phyloP scores from a whole-genome alignment of 176 grass and related monocot species.

The Zea luxurians region DNA sequence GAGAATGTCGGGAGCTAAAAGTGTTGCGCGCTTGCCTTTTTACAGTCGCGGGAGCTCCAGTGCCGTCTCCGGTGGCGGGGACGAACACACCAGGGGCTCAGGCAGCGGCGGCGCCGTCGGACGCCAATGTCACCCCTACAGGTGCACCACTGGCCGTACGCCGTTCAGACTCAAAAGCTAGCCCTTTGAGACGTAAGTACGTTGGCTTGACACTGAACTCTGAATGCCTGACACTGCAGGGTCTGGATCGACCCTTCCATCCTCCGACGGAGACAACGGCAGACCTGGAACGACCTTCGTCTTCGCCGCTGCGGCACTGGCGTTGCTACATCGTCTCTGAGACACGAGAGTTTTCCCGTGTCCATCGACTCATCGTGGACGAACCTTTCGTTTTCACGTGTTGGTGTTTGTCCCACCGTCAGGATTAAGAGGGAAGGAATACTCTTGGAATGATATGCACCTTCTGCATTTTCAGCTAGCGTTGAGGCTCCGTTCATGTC shows the following conservation, averaged over 20 bases:
- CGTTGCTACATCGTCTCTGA: neutral
- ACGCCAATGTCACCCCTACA: constrained; percentile 37
- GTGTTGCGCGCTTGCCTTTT: too few species aligned
- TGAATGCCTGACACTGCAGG: neutral
- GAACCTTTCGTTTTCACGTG: too few species aligned
- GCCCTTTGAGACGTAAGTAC: too few species aligned
- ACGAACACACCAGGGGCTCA: constrained; percentile 10
- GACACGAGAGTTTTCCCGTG: neutral
- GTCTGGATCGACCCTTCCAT: constrained; percentile 10
- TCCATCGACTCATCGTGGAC: neutral
- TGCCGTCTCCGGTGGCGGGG: constrained; percentile 37
- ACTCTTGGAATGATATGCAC: too few species aligned
- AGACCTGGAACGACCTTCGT: neutral
- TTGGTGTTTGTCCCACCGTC: too few species aligned
- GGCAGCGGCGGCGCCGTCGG: constrained; percentile 21
- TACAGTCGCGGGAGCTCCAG: constrained; percentile 30
- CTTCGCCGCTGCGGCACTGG: neutral
- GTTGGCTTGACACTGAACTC: neutral
- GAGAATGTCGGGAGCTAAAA: neutral
- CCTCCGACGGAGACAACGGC: neutral
- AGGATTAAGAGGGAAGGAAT: too few species aligned
- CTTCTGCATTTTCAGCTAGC: too few species aligned
- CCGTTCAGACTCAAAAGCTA: neutral
- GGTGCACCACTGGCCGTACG: constrained; percentile 3
- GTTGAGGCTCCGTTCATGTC: too few species aligned